Base-by-base conservation (phyloP, 208 protist genomes). In the Blastocrithidia nonstop region DNA sequence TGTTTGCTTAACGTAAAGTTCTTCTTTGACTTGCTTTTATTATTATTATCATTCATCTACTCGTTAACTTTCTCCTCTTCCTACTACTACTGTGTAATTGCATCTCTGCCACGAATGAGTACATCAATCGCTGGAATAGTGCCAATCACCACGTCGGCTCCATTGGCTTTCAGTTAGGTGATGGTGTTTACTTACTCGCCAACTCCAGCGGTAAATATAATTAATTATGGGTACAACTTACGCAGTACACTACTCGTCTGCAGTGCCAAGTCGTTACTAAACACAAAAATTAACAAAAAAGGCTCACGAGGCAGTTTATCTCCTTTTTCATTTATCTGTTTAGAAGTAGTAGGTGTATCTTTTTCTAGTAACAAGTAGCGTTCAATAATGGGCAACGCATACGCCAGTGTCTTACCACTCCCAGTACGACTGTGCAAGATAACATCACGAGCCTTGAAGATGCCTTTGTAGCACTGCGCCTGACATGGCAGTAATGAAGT, bases 391-490 rank as follows among this genome's bases (percentile, higher is more conserved):
- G 98, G 98, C 9, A 99, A 87, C 7, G 98, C 77, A 67, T 99
- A 99, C 11, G 96, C 95, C 0, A 99, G 58, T 24, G 98, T 99
- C 71, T 98, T 98, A 21, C 96, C 95, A 50, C 70, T 90, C 42
- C 93, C 92, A 21, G 92, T 97, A 51, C 90, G 83, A 47, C 88
- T 91, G 62, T 95, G 88, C 39, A 93, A 65, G 28, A 96, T 82
- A 40, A 95, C 67, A 46, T 96, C 88, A 27, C 78, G 72, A 17
- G 78, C 68, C 28, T 75, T 71, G 45, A 89, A 88, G 35, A 93
- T 81, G 25, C 79, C 78, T 19, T 71, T 68, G 53, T 88, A 93
- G 60, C 75, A 87, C 55, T 93, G 79, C 27, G 84, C 79, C 50
- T 93, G 84, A 50, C 70, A 79, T 7, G 75, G 75, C 31, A 89